These are phyloP conservation scores for Tolypocladium guangdongense DNA, from an alignment of 2,329 filamentous ascomycete genomes.

Conservation along the genomic window DNA sequence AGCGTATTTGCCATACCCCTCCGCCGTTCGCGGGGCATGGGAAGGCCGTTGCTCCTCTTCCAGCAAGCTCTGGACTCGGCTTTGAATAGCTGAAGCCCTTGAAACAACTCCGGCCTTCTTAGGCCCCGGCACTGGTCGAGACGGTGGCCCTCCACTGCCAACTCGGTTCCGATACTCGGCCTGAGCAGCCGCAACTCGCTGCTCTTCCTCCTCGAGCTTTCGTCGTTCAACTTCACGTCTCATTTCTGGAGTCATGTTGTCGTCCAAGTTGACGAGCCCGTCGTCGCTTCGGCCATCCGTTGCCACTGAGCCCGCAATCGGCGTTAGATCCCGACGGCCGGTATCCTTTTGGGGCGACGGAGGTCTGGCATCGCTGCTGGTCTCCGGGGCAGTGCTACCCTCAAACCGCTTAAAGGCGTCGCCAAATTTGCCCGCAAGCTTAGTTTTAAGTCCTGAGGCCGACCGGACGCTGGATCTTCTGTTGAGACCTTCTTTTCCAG, in stretches of 20 bases:
- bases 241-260: conserved; percentile 73
- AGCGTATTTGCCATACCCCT: conserved; percentile 84
- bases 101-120: conserved; percentile 48
- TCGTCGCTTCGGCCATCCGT: conserved; percentile 51
- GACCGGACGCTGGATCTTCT: conserved; percentile 69
- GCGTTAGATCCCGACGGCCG: conserved; percentile 46
- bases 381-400: conserved; percentile 27
- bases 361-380: conserved; percentile 23
- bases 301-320: conserved; percentile 66
- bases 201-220: conserved; percentile 76
- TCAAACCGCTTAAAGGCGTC: conserved; percentile 94
- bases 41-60: conserved; percentile 59
- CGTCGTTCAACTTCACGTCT: conserved; percentile 79
- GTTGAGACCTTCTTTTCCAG: conserved; percentile 33
- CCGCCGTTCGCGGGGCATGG: conserved; percentile 57
- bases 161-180: conserved; percentile 77
- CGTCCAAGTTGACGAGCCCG: conserved; percentile 48
- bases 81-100: conserved; percentile 77
- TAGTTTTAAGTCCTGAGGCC: conserved; percentile 64
- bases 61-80: conserved; percentile 75
- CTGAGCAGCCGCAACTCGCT: conserved; percentile 75
- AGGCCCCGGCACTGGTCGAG: conserved; percentile 31
- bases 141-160: conserved; percentile 32
- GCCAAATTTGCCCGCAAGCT: conserved; percentile 80
- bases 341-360: conserved; percentile 39